phyloP scores from a whole-genome alignment of 179 eudicot species.

The Pouteria campechiana region DNA sequence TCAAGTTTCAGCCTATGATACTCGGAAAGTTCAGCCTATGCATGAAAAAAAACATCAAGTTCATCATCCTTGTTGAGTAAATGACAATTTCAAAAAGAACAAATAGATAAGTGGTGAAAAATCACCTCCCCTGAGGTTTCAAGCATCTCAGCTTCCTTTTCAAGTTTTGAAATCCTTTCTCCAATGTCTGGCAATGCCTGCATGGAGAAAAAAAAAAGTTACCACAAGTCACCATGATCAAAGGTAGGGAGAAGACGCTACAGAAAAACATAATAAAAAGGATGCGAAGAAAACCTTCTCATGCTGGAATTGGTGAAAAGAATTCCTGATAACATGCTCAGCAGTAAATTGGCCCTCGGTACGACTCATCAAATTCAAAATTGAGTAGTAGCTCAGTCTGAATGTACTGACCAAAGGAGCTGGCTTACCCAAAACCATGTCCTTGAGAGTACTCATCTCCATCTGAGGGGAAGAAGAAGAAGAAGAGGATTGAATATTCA shows the following conservation, averaged over 20 bases:
- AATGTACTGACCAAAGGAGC: conserved; percentile 97
- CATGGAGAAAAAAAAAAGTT: not conserved
- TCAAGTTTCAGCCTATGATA: conserved; percentile 83
- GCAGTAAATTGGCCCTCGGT: conserved; percentile 97
- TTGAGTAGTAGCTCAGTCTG: conserved; percentile 93
- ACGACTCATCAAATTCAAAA: conserved; percentile 94
- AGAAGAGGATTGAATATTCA: not conserved
- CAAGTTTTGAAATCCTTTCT: conserved; percentile 66
- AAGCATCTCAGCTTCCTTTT: conserved; percentile 76
- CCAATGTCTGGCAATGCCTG: conserved; percentile 95
- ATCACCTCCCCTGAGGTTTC: conserved; percentile 95
- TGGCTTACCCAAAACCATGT: conserved; percentile 92
- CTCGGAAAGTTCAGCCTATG: conserved; percentile 75
- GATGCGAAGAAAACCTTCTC: conserved; percentile 62
- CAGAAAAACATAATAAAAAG: not conserved
- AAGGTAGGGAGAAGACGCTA: not conserved
- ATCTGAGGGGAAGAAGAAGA: conserved; percentile 28
- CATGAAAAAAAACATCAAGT: not conserved
- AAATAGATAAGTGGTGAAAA: not conserved
- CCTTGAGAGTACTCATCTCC: conserved; percentile 87
- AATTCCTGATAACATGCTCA: conserved; percentile 93
- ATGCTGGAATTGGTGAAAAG: conserved; percentile 93
- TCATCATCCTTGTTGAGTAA: not conserved
- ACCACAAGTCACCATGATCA: not conserved
- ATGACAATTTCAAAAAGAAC: not conserved